Evolutionary conservation across 1,139 yeast genomes (phyloP), one percentile per base, ranked within the genome.

Genomic region (Suhomyces choctaworum): DNA sequence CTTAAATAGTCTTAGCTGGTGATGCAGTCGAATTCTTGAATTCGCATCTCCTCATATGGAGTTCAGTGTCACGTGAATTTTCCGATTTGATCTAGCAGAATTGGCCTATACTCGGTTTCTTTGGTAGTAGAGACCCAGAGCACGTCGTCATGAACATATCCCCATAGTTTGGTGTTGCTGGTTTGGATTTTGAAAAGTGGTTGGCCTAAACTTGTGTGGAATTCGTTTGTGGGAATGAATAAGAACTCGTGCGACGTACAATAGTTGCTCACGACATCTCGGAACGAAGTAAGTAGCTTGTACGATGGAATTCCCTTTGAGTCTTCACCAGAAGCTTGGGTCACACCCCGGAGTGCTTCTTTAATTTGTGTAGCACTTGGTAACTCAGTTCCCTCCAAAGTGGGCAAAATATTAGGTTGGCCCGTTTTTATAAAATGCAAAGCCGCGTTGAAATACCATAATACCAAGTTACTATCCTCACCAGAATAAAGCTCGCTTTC

Each of bases 71-170:
- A 23, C 32, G 27, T 23, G 22, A n/a, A 8, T 2, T 4, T 21
- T n/a, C 31, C 23, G 17, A 37, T 25, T 12, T 39, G 30, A 14
- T 52, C 56, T 15, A 64, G 37, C 31, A 49, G 42, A 4, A 60
- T 46, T 6, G 70, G 66, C 14, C 42, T 34, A 40, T 39, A 61
- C 4, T 44, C 48, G 1, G 32, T 46, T 2, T 34, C 36, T n/a
- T 39, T 36, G 2, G 29, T 28, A 21, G 13, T 17, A 5, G 45
- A 29, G 3, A 63, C 44, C 62, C 62, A 64, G 8, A 67, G 46
- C 6, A 66, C 66, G 35, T 67, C 72, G 22, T 63, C 66, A 27
- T 56, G 51, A 6, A 66, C 53, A 37, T 50, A 62, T 4, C 60
- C 57, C 40, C 47, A 47, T 5, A 48, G 8, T 8, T 24, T 45